Evolutionary conservation across 805 yeast species (phyloP).

Genomic region (Wickerhamiella alocasiicola): DNA sequence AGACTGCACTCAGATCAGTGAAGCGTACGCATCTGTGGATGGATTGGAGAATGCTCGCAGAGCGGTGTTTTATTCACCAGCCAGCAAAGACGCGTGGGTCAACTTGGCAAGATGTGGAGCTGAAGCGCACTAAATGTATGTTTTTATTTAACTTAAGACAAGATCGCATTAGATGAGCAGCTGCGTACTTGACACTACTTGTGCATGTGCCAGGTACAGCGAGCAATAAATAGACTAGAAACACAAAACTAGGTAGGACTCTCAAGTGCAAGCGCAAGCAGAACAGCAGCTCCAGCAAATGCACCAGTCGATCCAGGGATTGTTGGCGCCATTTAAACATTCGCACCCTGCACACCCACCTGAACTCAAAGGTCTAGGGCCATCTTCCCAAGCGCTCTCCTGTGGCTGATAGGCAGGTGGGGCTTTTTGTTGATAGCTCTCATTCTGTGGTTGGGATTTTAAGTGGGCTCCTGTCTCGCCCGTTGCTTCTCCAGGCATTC

Average conservation of each 20-base stretch:
- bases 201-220: neutral
- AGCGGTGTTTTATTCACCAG: slow-evolving; percentile 53
- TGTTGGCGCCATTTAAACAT: neutral
- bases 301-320: neutral
- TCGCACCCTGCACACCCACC: neutral
- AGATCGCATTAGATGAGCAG: neutral
- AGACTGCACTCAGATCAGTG: slow-evolving; percentile 40
- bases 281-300: neutral
- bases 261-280: neutral
- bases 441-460: no score
- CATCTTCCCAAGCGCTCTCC: neutral
- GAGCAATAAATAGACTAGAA: neutral
- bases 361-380: neutral
- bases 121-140: neutral
- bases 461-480: no score
- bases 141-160: neutral
- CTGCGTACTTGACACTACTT: neutral
- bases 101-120: slow-evolving; percentile 5
- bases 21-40: slow-evolving; percentile 35
- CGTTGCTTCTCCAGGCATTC: no score
- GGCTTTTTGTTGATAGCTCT: neutral
- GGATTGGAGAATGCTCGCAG: slow-evolving; percentile 52
- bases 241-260: neutral
- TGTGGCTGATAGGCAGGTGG: neutral
- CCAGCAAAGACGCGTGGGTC: slow-evolving; percentile 30